Base-by-base conservation (phyloP, 352 stramenopile species). In the Phytophthora cactorum region DNA sequence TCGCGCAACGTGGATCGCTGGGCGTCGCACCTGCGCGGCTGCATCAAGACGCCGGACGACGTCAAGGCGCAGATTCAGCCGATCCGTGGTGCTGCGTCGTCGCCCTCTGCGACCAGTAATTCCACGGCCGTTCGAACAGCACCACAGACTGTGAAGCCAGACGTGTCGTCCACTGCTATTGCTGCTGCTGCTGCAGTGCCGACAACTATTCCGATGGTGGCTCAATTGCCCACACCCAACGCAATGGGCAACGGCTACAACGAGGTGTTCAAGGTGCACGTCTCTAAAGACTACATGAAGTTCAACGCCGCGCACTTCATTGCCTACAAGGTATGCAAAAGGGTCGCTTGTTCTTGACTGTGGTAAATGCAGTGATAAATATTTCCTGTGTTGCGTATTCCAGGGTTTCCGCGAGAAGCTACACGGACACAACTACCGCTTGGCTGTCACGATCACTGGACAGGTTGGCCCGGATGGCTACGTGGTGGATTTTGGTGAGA, bases 381-480 rank as follows among this genome's bases (percentile, higher is more conserved):
- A 47, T 28, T 22, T 64, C 6, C 6, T 72, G 45, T 12, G 22
- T 56, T 49, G 51, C 10, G n/a, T 52, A n/a, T 38, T 68, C 27
- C n/a, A 92, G 82, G 91, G 91, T 22, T 99, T 98, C 78, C 89
- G 97, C 10, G 97, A 99, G 75, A 91, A 96, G 47, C 72, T 99
- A 6, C 97, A 99, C 62, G 97, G 97, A 55, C 97, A 99, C 82
- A 99, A 99, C 75, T 99, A 99, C 79, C 88, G 79, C 5, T 86
- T 98, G n/a, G 91, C 85, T 5, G 92, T 99, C 15, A 96, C 88
- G 17, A 92, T 97, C 53, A 93, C 84, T 2, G 92, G 87, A 27
- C 68, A 77, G 36, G 85, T 99, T 55, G 91, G 92, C 2, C 51
- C 70, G 7, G 97, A 99, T 76, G 97, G 97, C 59, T 99, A 99